phyloP scores from a whole-genome alignment of 495 filamentous ascomycete genomes.

The Parathielavia hyrcaniae region DNA sequence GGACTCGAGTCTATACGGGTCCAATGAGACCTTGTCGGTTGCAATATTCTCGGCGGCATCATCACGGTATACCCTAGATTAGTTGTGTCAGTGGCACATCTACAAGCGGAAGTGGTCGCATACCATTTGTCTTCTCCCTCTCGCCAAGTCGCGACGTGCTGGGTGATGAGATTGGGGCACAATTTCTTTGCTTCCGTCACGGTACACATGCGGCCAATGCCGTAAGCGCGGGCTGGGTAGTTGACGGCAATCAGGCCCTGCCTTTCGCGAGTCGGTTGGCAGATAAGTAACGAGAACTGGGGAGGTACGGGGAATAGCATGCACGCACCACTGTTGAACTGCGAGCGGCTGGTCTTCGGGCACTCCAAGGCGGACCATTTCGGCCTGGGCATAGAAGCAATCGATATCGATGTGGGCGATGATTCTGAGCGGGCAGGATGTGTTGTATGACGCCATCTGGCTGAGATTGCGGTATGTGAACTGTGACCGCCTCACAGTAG shows the following conservation, averaged over 20 bases:
- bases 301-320: neutral
- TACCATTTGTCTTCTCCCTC: constrained; percentile 78
- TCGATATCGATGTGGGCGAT: constrained; percentile 93
- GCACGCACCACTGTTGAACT: constrained; percentile 71
- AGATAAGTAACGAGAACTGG: neutral
- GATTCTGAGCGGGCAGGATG: constrained; percentile 72
- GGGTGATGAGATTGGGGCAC: constrained; percentile 75
- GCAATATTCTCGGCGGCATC: constrained; percentile 68
- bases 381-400: constrained; percentile 97
- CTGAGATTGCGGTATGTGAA: constrained; percentile 81
- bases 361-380: constrained; percentile 76
- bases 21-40: constrained; percentile 86
- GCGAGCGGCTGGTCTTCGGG: constrained; percentile 73
- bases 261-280: constrained; percentile 29
- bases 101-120: neutral
- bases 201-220: constrained; percentile 67
- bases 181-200: constrained; percentile 78
- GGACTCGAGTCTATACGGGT: constrained; percentile 84
- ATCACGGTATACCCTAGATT: constrained; percentile 64
- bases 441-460: constrained; percentile 63
- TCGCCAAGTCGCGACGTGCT: constrained; percentile 93
- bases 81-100: neutral
- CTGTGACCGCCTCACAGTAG: constrained; percentile 51
- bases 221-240: constrained; percentile 78
- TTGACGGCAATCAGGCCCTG: constrained; percentile 90